These are phyloP conservation scores for Populus hybrid DNA, from an alignment of 441 rosid genomes.

Conservation along the genomic window DNA sequence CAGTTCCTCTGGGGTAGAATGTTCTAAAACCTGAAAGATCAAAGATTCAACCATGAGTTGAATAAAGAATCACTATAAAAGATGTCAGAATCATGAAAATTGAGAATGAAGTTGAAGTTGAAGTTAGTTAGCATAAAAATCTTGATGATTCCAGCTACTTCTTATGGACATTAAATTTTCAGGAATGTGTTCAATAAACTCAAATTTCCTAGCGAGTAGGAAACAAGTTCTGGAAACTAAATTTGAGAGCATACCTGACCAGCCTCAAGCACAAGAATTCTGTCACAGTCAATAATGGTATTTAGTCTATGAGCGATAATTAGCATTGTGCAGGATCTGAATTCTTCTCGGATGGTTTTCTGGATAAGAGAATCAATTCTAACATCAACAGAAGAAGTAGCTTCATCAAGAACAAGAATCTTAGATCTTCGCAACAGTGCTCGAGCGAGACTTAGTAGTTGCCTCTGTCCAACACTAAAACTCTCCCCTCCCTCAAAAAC, in stretches of 20 bases:
- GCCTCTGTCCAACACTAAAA: slow-evolving; percentile 97
- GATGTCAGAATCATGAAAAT: not conserved
- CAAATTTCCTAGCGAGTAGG: not conserved
- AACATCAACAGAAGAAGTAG: slow-evolving; percentile 96
- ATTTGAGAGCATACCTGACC: slow-evolving; percentile 61
- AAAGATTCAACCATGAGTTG: not conserved
- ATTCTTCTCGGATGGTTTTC: slow-evolving; percentile 89
- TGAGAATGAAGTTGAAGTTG: not conserved
- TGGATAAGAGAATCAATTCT: slow-evolving; percentile 89
- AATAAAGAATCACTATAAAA: not conserved
- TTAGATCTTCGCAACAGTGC: slow-evolving; percentile 86
- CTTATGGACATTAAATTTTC: not conserved
- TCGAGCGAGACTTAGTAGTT: slow-evolving; percentile 88
- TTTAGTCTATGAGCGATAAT: slow-evolving; percentile 89
- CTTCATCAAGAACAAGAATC: slow-evolving; percentile 98
- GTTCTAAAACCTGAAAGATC: slow-evolving; percentile 65
- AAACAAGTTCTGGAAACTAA: not conserved
- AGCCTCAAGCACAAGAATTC: slow-evolving; percentile 77
- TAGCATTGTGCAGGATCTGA: slow-evolving; percentile 82
- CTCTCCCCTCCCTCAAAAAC: slow-evolving; percentile 93
- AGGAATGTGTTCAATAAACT: not conserved
- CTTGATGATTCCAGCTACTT: not conserved
- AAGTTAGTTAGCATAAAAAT: not conserved
- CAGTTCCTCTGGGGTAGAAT: slow-evolving; percentile 64
- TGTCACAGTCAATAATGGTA: slow-evolving; percentile 82